Base-by-base conservation (phyloP, 202 grass and related monocot species). In the Brachypodium distachyon region DNA sequence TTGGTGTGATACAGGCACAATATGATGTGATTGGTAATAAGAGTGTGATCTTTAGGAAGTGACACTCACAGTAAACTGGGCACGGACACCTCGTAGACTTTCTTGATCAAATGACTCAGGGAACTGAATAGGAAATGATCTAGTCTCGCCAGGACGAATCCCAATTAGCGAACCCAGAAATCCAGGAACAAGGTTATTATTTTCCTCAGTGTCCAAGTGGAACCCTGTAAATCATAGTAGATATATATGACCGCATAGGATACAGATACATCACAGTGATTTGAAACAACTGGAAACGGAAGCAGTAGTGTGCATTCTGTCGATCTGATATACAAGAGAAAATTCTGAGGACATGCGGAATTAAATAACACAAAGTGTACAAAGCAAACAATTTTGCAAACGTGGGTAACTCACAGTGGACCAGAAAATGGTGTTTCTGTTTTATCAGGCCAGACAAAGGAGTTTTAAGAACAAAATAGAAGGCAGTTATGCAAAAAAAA, bases 121-220 rank as follows among this genome's bases (percentile, higher is more conserved):
- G 85, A 98, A 98, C 48, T 92, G 89, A 68, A 98, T 88, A 59
- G 85, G 77, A 88, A 98, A 98, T 60, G 91, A 85, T 86, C 87
- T 90, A 75, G 91, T 84, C 74, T 98, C 91, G 53, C 89, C 96
- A 81, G 87, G 89, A 74, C 12, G 83, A 65, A 98, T 95, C 61
- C 96, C 96, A 87, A 92, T 88, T 60, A 98, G 87, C 12, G 96
- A 86, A 88, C 86, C 78, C 82, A 98, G 84, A 84, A 98, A 95
- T 60, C 96, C 96, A 67, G 91, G 87, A 80, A 95, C 80, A 75
- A 98, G 82, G 32, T 74, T 92, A 57, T 73, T 78, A 67, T 77
- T 90, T 84, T 98, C 89, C 85, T 92, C 91, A 10, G 96, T 98
- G 81, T 95, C 96, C 91, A 98, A 88, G 61, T 98, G 85, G 72